Evolutionary conservation across 768 basidiomycete species (phyloP).

Genomic region (Suillus weaverae): DNA sequence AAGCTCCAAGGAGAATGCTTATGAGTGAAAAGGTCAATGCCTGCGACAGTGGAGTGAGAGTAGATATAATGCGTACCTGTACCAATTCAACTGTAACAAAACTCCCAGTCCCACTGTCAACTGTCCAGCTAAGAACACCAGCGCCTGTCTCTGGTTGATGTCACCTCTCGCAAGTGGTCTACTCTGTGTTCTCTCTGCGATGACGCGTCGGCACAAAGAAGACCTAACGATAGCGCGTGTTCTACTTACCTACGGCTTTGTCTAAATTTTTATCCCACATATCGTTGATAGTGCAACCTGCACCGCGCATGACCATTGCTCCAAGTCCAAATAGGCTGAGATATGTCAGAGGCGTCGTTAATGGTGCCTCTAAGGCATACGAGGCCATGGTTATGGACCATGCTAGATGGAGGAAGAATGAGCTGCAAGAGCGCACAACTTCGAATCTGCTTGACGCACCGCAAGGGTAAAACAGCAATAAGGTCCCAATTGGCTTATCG

Average conservation of each 20-base stretch:
- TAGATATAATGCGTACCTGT: conserved; percentile 60
- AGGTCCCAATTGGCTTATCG: conserved; percentile 95
- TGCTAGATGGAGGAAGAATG: conserved; percentile 48
- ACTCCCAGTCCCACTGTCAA: conserved; percentile 81
- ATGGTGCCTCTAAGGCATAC: conserved; percentile 70
- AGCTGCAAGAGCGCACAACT: neutral
- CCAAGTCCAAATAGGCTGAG: conserved; percentile 84
- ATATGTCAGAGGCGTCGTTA: conserved; percentile 70
- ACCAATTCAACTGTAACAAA: conserved; percentile 89
- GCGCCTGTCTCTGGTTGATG: conserved; percentile 70
- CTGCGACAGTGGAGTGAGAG: neutral
- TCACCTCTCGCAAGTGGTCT: conserved; percentile 87
- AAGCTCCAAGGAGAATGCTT: conserved; percentile 90
- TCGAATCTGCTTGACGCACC: conserved; percentile 48
- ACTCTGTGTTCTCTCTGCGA: conserved; percentile 77
- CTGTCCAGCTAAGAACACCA: conserved; percentile 81
- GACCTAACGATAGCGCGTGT: neutral
- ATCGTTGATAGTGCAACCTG: conserved; percentile 98
- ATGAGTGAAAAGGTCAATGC: conserved; percentile 1
- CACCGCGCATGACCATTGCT: conserved; percentile 94
- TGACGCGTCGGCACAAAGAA: conserved; percentile 1
- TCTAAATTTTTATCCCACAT: conserved; percentile 97
- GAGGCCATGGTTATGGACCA: conserved; percentile 99
- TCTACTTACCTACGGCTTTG: conserved; percentile 74
- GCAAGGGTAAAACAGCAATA: conserved; percentile 92